These are phyloP conservation scores for Coemansia sp. DNA, from an alignment of 192 early-diverging fungal species.

Conservation along the genomic window DNA sequence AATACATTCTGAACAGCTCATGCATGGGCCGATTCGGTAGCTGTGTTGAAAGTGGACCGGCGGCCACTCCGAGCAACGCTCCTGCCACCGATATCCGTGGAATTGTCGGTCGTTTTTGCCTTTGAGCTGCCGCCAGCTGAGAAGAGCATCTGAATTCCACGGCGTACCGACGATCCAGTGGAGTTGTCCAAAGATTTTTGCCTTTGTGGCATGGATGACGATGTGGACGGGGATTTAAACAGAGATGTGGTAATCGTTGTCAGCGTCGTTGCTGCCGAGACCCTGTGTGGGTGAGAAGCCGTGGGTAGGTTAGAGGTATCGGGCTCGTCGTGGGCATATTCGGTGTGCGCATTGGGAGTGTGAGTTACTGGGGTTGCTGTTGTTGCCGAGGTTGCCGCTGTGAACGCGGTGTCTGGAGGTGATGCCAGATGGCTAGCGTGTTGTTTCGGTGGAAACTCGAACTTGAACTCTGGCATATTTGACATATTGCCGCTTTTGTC, in stretches of 20 bases:
- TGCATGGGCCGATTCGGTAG: conserved; percentile 9
- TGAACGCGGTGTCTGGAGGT: conserved; percentile 22
- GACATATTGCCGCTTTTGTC: background rate
- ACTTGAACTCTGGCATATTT: background rate
- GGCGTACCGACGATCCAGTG: background rate
- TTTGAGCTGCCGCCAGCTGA: conserved; percentile 1
- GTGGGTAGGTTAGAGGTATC: conserved; percentile 1
- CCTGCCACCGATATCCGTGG: background rate
- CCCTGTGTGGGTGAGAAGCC: conserved; percentile 10
- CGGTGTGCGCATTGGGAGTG: background rate
- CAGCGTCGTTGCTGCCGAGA: conserved; percentile 22
- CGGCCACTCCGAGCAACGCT: background rate
- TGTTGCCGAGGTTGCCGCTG: conserved; percentile 5
- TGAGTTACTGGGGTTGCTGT: background rate
- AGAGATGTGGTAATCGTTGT: conserved; percentile 12
- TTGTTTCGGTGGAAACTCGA: conserved; percentile 1
- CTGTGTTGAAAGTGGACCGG: conserved; percentile 14
- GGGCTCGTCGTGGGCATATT: background rate
- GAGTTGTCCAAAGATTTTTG: background rate
- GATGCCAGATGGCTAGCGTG: conserved; percentile 5
- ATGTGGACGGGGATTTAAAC: conserved; percentile 1
- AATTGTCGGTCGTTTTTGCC: background rate
- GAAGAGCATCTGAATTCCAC: conserved; percentile 1
- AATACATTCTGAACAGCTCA: conserved; percentile 2
- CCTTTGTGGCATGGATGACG: background rate